Evolutionary conservation across 495 filamentous ascomycete species (phyloP), one percentile per base, ranked within the genome.

Genomic region (Cryomyces antarcticus): DNA sequence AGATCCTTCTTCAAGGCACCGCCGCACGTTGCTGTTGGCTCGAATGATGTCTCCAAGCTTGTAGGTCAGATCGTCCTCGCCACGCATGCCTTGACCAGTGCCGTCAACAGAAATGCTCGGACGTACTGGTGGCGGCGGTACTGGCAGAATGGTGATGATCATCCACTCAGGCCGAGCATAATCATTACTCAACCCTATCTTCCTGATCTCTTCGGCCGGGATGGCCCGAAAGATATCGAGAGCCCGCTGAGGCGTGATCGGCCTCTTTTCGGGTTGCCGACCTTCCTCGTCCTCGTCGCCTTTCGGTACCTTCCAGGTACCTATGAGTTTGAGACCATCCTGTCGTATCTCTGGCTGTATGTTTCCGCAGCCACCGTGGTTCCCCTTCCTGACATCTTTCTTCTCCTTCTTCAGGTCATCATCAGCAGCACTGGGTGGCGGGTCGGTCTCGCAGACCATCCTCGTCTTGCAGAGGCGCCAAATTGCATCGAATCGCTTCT

Each of bases 101-200:
- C 88, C 88, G 62, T 95, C 83, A 61, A 93, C 82, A 6, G 82
- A 82, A 50, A 99, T 92, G 65, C 85, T 93, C 0, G 89, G 89
- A 28, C 89, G 80, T 35, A 99, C 89, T 2, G 89, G 85, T 10
- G 89, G 89, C 3, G 89, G 89, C 0, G 89, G 89, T 4, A 99
- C 89, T 5, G 92, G 86, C 12, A 97, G 68, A 37, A 95, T 85
- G 0, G 87, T 93, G 43, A 97, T 69, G 47, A 96, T 74, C 88
- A 99, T 93, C 87, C 92, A 96, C 58, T 95, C 89, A 1, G 89
- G 89, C 41, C 88, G 74, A 30, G 89, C 87, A 55, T 95, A 96
- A 47, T 93, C 78, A 48, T 78, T 80, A 62, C 81, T 96, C 52
- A 96, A 60, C 37, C 89, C 89, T 61, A 97, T 78, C 49, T 87